Evolutionary conservation across 2,329 filamentous ascomycete genomes (phyloP).

Genomic region (Colletotrichum musae): DNA sequence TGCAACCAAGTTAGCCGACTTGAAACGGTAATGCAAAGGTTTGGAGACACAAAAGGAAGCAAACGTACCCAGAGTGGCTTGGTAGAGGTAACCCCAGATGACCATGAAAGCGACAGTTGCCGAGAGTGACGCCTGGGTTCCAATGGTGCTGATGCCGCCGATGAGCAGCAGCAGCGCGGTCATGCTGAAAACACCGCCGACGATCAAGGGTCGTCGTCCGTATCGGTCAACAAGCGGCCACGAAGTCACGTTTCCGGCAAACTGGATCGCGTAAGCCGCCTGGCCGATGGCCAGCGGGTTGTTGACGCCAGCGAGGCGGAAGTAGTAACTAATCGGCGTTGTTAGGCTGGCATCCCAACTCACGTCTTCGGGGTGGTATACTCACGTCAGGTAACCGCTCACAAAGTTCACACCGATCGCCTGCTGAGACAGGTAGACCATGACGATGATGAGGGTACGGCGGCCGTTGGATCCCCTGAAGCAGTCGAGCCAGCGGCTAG

Average conservation of each 20-base stretch:
- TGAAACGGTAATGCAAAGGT: background rate
- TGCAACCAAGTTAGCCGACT: background rate
- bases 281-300: constrained; percentile 48
- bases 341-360: constrained; percentile 45
- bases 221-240: constrained; percentile 50
- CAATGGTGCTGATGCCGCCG: constrained; percentile 50
- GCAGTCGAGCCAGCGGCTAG: constrained; percentile 46
- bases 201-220: constrained; percentile 49
- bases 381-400: constrained; percentile 46
- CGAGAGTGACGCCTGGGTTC: constrained; percentile 41
- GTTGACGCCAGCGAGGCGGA: constrained; percentile 47
- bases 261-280: constrained; percentile 48
- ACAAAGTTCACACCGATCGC: constrained; percentile 50
- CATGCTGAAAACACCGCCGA: constrained; percentile 48
- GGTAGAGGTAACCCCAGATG: constrained; percentile 48
- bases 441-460: constrained; percentile 49
- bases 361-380: constrained; percentile 3
- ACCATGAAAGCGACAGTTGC: constrained; percentile 49
- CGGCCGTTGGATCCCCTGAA: constrained; percentile 48
- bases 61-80: constrained; percentile 45
- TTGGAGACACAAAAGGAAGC: background rate
- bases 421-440: constrained; percentile 51
- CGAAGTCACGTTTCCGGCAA: constrained; percentile 49
- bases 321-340: constrained; percentile 54
- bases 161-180: constrained; percentile 48